A percentile compares a stretch with the other conserved stretches of the same genome.
Evolutionary conservation across 106 monocot genomes (phyloP).

Genomic region (Dendrobium nobile): DNA sequence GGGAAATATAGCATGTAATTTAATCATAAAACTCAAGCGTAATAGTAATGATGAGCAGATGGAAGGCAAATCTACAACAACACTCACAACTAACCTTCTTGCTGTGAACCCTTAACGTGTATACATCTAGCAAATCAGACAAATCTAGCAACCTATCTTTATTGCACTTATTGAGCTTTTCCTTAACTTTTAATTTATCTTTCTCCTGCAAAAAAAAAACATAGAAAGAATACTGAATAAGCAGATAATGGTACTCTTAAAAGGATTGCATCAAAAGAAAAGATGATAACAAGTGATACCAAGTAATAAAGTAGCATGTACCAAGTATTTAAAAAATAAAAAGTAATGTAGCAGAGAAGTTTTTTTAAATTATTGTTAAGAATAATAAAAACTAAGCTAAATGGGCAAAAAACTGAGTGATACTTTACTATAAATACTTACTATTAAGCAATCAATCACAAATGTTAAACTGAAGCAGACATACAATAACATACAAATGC

Average conservation of each 20-base stretch:
- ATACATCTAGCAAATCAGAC: conserved; percentile 52
- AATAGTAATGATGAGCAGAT: not conserved
- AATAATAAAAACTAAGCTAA: not conserved
- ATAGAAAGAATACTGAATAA: not conserved
- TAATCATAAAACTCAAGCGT: not conserved
- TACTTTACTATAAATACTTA: not conserved
- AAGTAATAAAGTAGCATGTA: not conserved
- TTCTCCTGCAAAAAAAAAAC: conserved; percentile 29
- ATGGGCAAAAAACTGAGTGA: not conserved
- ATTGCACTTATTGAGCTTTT: conserved; percentile 44
- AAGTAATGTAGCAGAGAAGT: not conserved
- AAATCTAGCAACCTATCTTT: conserved; percentile 54
- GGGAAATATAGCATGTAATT: not conserved
- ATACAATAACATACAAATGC: not conserved
- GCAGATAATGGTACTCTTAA: not conserved
- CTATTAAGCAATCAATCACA: not conserved
- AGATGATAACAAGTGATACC: not conserved
- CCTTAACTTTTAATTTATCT: conserved; percentile 32
- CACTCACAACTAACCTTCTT: conserved; percentile 39
- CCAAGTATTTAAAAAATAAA: not conserved
- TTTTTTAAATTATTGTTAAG: not conserved
- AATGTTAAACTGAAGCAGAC: not conserved
- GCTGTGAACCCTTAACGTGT: conserved; percentile 14
- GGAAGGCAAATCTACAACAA: not conserved
- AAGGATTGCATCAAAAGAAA: not conserved